phyloP scores from a whole-genome alignment of 2,329 filamentous ascomycete species.

The Cadophora gregata region DNA sequence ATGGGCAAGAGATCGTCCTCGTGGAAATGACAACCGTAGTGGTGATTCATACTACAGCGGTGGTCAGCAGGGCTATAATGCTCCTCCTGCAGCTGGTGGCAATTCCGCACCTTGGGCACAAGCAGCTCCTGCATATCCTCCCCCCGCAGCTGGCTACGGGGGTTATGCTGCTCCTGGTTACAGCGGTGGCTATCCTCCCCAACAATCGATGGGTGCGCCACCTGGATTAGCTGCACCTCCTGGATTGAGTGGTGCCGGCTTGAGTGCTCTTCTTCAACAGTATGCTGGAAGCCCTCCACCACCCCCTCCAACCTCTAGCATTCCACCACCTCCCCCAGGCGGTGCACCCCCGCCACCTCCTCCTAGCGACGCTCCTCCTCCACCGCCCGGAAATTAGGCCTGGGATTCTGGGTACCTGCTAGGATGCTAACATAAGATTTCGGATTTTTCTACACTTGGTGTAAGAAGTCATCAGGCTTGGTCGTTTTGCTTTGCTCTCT shows the following conservation, averaged over 20 bases:
- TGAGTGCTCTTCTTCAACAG: slow-evolving; percentile 71
- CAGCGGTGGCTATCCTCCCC: slow-evolving; percentile 49
- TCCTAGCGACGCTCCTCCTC: slow-evolving; percentile 46
- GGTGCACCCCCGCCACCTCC: slow-evolving; percentile 69
- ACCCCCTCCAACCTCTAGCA: slow-evolving; percentile 58
- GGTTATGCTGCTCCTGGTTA: slow-evolving; percentile 54
- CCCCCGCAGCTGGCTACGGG: slow-evolving; percentile 61
- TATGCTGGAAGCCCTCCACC: slow-evolving; percentile 57
- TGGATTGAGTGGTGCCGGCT: slow-evolving; percentile 60
- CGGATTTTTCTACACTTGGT: slow-evolving; percentile 12
- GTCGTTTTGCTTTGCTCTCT: slow-evolving; percentile 7
- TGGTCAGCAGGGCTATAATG: slow-evolving; percentile 51
- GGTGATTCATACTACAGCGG: slow-evolving; percentile 57
- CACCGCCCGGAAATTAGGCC: slow-evolving; percentile 33
- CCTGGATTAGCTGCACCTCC: slow-evolving; percentile 49
- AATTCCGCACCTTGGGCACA: slow-evolving; percentile 53
- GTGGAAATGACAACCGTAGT: slow-evolving; percentile 49
- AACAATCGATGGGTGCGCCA: slow-evolving; percentile 53
- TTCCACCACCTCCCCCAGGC: slow-evolving; percentile 52
- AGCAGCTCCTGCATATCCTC: slow-evolving; percentile 48
- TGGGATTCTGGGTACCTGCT: slow-evolving; percentile 1
- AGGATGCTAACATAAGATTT: slow-evolving; percentile 28
- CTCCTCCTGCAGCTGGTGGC: slow-evolving; percentile 55
- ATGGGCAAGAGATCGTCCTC: slow-evolving; percentile 65
- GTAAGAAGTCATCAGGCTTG: slow-evolving; percentile 4